Conservation (phyloP, 1,284 basidiomycete species). For the Ceratobasidium sp. region DNA sequence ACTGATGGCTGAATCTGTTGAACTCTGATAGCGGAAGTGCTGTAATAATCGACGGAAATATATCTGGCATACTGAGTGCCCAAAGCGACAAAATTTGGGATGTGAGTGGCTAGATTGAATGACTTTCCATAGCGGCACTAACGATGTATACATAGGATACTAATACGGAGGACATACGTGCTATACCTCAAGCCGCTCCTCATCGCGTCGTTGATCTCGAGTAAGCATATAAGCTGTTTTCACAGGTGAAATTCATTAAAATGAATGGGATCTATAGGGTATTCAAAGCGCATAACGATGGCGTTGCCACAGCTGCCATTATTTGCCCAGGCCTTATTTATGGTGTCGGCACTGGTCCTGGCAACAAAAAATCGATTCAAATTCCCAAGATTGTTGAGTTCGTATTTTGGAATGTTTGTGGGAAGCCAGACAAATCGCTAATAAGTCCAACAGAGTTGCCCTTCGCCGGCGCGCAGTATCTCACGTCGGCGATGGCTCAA, state of each 20-base stretch:
- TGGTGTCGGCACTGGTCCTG: slow-evolving; percentile 19
- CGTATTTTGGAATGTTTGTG: not conserved
- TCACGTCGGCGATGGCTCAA: slow-evolving; percentile 20
- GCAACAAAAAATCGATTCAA: slow-evolving; percentile 16
- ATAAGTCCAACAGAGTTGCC: not conserved
- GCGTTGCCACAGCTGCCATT: not conserved
- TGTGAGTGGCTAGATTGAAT: not conserved
- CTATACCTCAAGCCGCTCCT: not conserved
- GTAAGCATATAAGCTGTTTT: not conserved
- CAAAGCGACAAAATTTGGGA: slow-evolving; percentile 23
- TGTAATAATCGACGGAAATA: not conserved
- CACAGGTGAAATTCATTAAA: not conserved
- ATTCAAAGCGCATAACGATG: slow-evolving; percentile 15
- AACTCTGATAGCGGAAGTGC: slow-evolving; percentile 12
- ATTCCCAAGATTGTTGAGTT: slow-evolving; percentile 17
- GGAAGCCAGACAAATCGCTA: too few species aligned
- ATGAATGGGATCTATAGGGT: not conserved
- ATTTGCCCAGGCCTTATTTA: slow-evolving; percentile 23
- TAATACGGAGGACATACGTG: slow-evolving; percentile 12
- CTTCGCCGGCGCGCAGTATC: slow-evolving; percentile 20
- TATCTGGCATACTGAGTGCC: not conserved
- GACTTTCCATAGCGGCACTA: too few species aligned
- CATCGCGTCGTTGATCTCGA: slow-evolving; percentile 24
- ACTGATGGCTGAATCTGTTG: not conserved
- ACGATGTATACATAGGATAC: slow-evolving; percentile 6